Evolutionary conservation across 441 rosid species (phyloP).

Genomic region (Syzygium syzygioides): DNA sequence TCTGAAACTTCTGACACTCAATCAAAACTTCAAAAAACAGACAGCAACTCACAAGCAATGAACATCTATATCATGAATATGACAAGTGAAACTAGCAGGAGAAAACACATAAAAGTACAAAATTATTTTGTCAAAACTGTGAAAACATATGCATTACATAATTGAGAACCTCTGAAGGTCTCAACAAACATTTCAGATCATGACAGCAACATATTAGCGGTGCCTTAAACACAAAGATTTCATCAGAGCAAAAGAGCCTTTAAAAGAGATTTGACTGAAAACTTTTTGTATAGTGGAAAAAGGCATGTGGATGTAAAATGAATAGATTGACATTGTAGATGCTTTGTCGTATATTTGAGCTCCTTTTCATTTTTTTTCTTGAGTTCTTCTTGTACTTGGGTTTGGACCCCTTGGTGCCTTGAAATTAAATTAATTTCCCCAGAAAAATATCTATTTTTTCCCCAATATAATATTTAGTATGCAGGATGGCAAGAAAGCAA

Average conservation of each 20-base stretch:
- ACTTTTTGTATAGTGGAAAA: not conserved
- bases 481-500: not conserved
- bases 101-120: not conserved
- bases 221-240: not conserved
- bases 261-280: not conserved
- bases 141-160: not conserved
- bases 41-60: not conserved
- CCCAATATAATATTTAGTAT: not conserved
- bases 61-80: not conserved
- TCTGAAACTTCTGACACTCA: not conserved
- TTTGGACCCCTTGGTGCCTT: not conserved
- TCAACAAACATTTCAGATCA: not conserved
- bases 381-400: not conserved
- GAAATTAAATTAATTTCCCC: not conserved
- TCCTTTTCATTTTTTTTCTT: not conserved
- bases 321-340: not conserved
- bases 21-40: not conserved
- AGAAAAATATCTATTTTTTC: not conserved
- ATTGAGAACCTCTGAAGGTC: not conserved
- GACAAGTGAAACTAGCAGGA: not conserved
- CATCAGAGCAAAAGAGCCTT: not conserved
- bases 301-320: not conserved
- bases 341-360: not conserved
- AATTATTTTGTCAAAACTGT: not conserved
- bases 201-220: not conserved